Base-by-base conservation (phyloP, 805 yeast genomes). In the Pichia kluyveri region DNA sequence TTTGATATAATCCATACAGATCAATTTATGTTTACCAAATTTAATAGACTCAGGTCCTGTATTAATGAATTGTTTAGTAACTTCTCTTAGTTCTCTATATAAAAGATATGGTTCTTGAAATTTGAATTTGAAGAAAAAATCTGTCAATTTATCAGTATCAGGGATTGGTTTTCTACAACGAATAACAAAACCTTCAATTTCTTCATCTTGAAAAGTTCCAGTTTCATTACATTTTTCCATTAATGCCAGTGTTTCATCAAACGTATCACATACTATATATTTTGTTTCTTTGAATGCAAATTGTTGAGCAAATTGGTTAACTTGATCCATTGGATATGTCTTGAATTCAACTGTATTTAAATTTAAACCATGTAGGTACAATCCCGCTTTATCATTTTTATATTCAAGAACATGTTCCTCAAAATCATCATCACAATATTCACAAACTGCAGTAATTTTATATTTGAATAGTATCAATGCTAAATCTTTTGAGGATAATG, bases 71-170 rank as follows among this genome's bases (percentile, higher is more conserved):
- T 68, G 69, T 59, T 77, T 82, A 0, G 97, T 88, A 2, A 80
- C 85, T 58, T 93, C 98, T 54, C 99, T 75, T 77, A 95, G 80
- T 56, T 85, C 86, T 50, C 99, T 74, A 63, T 89, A 93, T 75
- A 93, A 75, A 41, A 89, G 67, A 61, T 93, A 93, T 0, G 99
- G 99, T 66, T 93, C 96, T 55, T 89, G 96, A 63, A 93, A 93
- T 65, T 93, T 93, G 69, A 71, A 93, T 66, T 93, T 93, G 77
- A 89, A 93, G 65, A 91, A 86, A 58, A 76, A 88, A 53, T 82
- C 86, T 23, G 15, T n/a, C 0, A 42, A 52, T 28, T 43, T 51
- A 14, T 32, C 11, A 32, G 15, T 51, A 3, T 3, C 11, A 14
- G 15, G 5, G 5, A 14, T 32, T 17, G 51, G 53, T 8, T 56